Conservation (phyloP, 768 basidiomycete genomes). For the Leccinum subgranulosum region DNA sequence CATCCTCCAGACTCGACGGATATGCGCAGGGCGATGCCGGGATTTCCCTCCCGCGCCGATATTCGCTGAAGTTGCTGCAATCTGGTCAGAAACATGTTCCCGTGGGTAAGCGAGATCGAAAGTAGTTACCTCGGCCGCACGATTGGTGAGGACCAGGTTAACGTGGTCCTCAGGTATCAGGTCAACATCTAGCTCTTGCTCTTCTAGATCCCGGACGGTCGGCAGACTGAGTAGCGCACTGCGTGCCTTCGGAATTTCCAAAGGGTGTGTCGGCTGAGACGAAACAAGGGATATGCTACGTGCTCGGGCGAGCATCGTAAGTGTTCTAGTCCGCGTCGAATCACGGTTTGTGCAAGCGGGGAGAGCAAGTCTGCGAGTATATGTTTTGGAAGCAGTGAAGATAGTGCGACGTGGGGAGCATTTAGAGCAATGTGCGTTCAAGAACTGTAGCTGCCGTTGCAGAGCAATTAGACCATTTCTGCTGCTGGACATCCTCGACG, state of each 20-base stretch:
- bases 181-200: constrained; percentile 64
- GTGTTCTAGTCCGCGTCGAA: neutral
- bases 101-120: neutral
- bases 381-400: neutral
- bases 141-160: constrained; percentile 59
- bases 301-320: neutral
- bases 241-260: constrained; percentile 44
- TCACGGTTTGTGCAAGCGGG: neutral
- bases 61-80: constrained; percentile 73
- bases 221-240: constrained; percentile 51
- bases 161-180: constrained; percentile 52
- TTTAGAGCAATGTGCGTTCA: neutral
- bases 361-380: neutral
- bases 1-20: constrained; percentile 93
- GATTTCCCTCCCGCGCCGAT: constrained; percentile 58
- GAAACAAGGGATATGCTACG: constrained; percentile 5
- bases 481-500: constrained; percentile 2
- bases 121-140: constrained; percentile 56
- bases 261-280: constrained; percentile 30
- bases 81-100: neutral
- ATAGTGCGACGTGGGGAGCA: neutral
- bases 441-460: neutral
- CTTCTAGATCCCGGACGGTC: constrained; percentile 49
- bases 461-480: neutral
- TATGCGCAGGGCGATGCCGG: constrained; percentile 70